phyloP scores from a whole-genome alignment of 805 yeast species.

The Naumovozyma baii region DNA sequence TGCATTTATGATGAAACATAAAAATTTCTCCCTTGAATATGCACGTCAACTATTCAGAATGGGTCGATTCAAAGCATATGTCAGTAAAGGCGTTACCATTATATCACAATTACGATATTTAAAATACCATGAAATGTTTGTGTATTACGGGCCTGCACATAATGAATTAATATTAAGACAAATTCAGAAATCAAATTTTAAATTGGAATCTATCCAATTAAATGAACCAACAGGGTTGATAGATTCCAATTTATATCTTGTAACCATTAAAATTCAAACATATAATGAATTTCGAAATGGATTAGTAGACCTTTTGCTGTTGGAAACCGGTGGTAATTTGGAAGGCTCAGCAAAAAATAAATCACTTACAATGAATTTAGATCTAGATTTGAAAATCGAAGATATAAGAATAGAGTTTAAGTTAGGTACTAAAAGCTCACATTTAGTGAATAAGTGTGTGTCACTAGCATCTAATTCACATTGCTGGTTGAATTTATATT shows the following conservation, averaged over 20 bases:
- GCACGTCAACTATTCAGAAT: constrained; percentile 47
- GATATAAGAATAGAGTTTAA: constrained; percentile 1
- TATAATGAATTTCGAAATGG: constrained; percentile 12
- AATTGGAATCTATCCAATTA: constrained; percentile 11
- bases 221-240: constrained; percentile 12
- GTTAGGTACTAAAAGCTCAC: constrained; percentile 3
- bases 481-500: constrained; percentile 37
- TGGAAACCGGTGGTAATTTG: neutral
- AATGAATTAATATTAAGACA: constrained; percentile 7
- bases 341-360: neutral
- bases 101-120: constrained; percentile 60
- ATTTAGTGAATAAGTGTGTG: constrained; percentile 9
- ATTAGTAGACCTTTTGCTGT: constrained; percentile 1
- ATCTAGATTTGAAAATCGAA: neutral
- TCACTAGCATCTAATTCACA: constrained; percentile 17
- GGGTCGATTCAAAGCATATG: constrained; percentile 45
- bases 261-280: constrained; percentile 12
- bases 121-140: constrained; percentile 39
- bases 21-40: constrained; percentile 31
- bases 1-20: constrained; percentile 53
- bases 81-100: constrained; percentile 64
- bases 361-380: neutral
- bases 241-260: neutral
- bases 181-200: constrained; percentile 8
- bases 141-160: constrained; percentile 9